Base-by-base conservation (phyloP, 805 yeast species). In the Candida easanensis region DNA sequence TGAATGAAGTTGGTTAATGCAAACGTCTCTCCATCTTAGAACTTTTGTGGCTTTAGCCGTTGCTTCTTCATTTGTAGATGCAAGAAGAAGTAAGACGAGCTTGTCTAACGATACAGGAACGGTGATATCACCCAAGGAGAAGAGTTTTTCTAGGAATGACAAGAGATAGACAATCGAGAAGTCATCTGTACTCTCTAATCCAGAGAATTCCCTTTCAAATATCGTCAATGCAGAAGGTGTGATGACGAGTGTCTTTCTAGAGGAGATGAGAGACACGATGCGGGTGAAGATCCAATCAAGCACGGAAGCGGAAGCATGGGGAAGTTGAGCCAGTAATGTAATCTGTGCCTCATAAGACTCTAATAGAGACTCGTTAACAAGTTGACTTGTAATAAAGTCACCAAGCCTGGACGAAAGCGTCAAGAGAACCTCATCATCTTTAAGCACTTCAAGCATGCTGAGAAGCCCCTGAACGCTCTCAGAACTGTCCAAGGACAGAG, bases 21-120 rank as follows among this genome's bases (percentile, higher is more conserved):
- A 31, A 1, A 39, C 52, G 32, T 72, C 66, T 61, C 79, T 73
- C 88, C 88, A 83, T 47, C 81, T 71, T 15, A 80, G 54, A 0
- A 72, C 44, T 32, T 66, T 68, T 0, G 75, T 65, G 0, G 74
- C 66, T 3, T 51, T 42, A 1, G 60, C 42, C 0, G 77, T 62
- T 3, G 77, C 53, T 2, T 50, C 54, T 5, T 65, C 69, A 18
- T 71, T 74, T 23, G 65, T 66, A 26, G 62, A 51, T 0, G 73
- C 63, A 16, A 75, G 48, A 25, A 63, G 65, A n/a, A 63, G 34
- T 11, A 67, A 54, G 9, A 70, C 52, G 8, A 68, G 35, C 13
- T 44, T 39, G 38, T 66, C 67, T 1, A 69, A 34, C 3, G 42
- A 21, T 5, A 41, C 17, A 6, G 52, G 33, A 7, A 38, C 28